A percentile compares a stretch with the other conserved stretches of the same genome.
Conservation (phyloP, 495 filamentous ascomycete genomes). For the Pyronema domesticum region DNA sequence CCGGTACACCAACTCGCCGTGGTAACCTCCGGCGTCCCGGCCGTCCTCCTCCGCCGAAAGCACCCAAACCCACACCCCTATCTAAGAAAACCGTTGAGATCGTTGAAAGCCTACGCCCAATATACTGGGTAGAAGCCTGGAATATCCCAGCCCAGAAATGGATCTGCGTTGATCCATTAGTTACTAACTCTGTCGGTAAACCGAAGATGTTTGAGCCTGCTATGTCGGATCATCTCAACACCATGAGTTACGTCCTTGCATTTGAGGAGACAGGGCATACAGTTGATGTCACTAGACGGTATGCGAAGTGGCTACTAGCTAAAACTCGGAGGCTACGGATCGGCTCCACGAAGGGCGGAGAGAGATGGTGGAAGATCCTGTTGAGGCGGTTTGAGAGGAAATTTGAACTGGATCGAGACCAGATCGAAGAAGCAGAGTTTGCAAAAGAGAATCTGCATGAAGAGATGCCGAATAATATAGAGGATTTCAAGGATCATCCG, state of each 20-base stretch:
- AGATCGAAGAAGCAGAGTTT: constrained; percentile 65
- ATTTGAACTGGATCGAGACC: constrained; percentile 45
- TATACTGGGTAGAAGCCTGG: constrained; percentile 90
- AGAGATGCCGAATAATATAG: constrained; percentile 74
- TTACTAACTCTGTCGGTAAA: constrained; percentile 57
- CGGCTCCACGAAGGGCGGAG: constrained; percentile 46
- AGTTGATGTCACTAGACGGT: constrained; percentile 65
- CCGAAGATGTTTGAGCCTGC: constrained; percentile 63
- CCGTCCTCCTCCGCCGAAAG: not conserved
- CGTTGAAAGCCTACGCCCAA: constrained; percentile 48
- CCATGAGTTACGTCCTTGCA: constrained; percentile 64
- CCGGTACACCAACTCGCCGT: not conserved
- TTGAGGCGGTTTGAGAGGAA: constrained; percentile 1
- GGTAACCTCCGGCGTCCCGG: not conserved
- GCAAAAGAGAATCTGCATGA: constrained; percentile 51
- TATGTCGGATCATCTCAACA: constrained; percentile 49
- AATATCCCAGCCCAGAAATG: constrained; percentile 73
- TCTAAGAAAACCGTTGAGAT: not conserved
- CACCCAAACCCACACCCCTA: not conserved
- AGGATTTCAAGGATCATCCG: constrained; percentile 87
- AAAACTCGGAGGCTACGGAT: constrained; percentile 67
- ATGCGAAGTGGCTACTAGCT: constrained; percentile 65
- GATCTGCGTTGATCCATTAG: constrained; percentile 72
- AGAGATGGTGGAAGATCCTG: constrained; percentile 48
- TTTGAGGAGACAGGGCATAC: constrained; percentile 63